Conservation (phyloP, 768 basidiomycete genomes). For the Psilocybe sp. region DNA sequence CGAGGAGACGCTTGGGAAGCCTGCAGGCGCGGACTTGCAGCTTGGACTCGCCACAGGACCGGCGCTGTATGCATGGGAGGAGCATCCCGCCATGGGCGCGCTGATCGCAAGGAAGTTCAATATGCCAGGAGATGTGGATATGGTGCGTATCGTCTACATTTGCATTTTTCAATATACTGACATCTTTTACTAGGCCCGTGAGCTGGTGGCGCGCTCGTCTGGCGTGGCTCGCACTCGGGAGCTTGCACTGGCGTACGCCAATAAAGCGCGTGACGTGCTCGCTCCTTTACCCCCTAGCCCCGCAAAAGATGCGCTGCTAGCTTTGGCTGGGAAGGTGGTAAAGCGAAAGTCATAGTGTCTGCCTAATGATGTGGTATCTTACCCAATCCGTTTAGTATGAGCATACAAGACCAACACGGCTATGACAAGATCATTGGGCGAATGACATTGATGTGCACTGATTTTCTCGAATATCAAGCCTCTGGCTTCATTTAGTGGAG, state of each 20-base stretch:
- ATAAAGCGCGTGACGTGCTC: conserved; percentile 74
- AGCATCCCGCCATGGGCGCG: conserved; percentile 84
- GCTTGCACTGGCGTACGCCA: conserved; percentile 75
- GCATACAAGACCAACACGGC: too few relatives aligned
- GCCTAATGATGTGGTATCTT: neutral
- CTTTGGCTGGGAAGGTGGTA: conserved; percentile 73
- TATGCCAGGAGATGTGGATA: conserved; percentile 80
- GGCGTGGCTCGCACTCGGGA: conserved; percentile 80
- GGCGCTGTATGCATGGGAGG: conserved; percentile 92
- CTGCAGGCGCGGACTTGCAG: conserved; percentile 80
- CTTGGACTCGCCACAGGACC: conserved; percentile 91
- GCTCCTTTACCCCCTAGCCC: conserved; percentile 77
- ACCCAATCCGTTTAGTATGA: too few relatives aligned
- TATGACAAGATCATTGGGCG: too few relatives aligned
- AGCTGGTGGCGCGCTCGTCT: conserved; percentile 71
- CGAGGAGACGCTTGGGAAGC: conserved; percentile 79
- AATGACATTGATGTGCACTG: too few relatives aligned
- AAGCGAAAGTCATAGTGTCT: conserved; percentile 38
- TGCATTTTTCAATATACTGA: neutral
- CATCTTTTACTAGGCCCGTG: conserved; percentile 54
- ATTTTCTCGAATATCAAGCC: too few relatives aligned
- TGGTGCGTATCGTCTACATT: conserved; percentile 38
- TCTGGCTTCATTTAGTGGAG: too few relatives aligned
- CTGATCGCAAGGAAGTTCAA: conserved; percentile 84
- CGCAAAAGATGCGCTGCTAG: conserved; percentile 74